Base-by-base conservation (phyloP, 768 basidiomycete species). In the Xerocomus spinulosus region DNA sequence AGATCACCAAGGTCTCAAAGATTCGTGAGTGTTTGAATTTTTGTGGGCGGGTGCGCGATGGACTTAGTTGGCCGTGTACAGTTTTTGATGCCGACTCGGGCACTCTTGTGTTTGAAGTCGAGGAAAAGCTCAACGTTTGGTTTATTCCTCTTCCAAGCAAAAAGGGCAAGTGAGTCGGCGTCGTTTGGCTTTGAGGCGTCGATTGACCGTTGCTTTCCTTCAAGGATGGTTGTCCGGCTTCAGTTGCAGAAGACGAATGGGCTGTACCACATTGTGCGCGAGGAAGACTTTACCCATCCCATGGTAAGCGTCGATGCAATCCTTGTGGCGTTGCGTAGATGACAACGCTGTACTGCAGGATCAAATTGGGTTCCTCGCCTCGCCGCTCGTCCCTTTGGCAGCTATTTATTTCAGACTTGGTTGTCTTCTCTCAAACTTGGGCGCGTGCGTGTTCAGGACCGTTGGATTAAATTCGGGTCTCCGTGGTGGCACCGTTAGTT, bases 211-310 rank as follows among this genome's bases (percentile, higher is more conserved):
- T 12, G 5, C 8, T 46, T 42, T 10, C 15, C 14, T 26, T 24
- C 10, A 17, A 80, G 77, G 20, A 68, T 82, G 35, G 33, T 80
- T 20, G 71, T 76, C 23, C 75, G 76, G 41, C 57, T 85, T 36
- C 75, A 69, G 3, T 71, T 86, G n/a, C 70, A 64, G 37, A 70
- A 79, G 58, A 61, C 63, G 35, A 59, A 65, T 17, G 70, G 62
- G 1, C 42, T 63, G 3, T 71, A 72, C 55, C 73, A 74, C 40
- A 83, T 86, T 39, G 54, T 66, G 1, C 61, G 68, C 43, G 81
- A 85, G 53, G 81, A 85, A 54, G 80, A 83, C 56, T 75, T 80
- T 46, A 78, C 76, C 51, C 78, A 79, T 54, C 72, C 81, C 3
- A 76, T 78, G 49, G 80, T 76, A 47, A 17, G 53, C 23, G 34